phyloP scores from a whole-genome alignment of 345 rosid genomes.

The Odontarrhena argentea region DNA sequence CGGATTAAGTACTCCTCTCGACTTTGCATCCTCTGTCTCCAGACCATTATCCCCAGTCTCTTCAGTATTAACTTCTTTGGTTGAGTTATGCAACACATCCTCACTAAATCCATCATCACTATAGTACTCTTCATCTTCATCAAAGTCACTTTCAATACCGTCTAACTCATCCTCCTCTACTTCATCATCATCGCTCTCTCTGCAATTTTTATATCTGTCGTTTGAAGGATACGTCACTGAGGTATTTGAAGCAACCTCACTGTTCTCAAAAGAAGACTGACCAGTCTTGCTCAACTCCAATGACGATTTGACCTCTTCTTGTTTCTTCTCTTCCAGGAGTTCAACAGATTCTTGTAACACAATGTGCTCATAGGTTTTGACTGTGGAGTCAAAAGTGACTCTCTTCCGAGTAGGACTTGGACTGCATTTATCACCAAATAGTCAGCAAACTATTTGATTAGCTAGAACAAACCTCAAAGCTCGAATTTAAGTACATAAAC shows the following conservation, averaged over 20 bases:
- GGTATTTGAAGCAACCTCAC: slow-evolving; percentile 51
- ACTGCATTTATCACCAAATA: slow-evolving; percentile 43
- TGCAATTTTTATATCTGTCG: slow-evolving; percentile 65
- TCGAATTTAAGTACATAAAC: neutral
- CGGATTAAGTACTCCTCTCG: slow-evolving; percentile 66
- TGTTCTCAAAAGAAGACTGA: slow-evolving; percentile 54
- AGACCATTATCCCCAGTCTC: slow-evolving; percentile 32
- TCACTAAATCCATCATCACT: slow-evolving; percentile 44
- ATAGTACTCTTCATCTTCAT: slow-evolving; percentile 45
- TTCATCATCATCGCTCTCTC: slow-evolving; percentile 64
- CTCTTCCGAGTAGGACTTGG: slow-evolving; percentile 53
- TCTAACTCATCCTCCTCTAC: slow-evolving; percentile 51
- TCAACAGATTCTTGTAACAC: slow-evolving; percentile 47
- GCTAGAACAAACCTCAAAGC: slow-evolving; percentile 27
- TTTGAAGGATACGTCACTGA: slow-evolving; percentile 61
- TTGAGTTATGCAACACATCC: slow-evolving; percentile 22
- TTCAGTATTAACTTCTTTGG: slow-evolving; percentile 21
- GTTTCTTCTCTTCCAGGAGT: slow-evolving; percentile 37
- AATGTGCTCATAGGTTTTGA: slow-evolving; percentile 67
- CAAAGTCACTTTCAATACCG: slow-evolving; percentile 47
- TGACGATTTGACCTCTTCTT: slow-evolving; percentile 34
- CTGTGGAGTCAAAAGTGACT: slow-evolving; percentile 75
- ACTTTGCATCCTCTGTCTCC: slow-evolving; percentile 34
- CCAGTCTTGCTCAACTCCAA: slow-evolving; percentile 40
- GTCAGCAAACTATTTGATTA: neutral